phyloP scores from a whole-genome alignment of 2,329 filamentous ascomycete genomes.

The Cytospora mali region DNA sequence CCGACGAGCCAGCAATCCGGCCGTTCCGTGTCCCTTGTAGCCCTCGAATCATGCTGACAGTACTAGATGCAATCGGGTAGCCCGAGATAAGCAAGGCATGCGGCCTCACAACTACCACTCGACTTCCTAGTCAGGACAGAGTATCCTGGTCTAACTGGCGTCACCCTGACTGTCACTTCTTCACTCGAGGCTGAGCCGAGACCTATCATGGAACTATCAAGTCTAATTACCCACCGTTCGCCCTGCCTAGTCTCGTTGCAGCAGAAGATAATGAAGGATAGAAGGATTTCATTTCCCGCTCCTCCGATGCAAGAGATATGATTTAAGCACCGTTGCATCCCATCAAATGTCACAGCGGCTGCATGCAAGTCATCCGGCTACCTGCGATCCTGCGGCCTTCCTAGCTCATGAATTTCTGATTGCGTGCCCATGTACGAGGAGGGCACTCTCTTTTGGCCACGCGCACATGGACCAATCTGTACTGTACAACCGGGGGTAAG shows the following conservation, averaged over 20 bases:
- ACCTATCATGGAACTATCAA: not conserved
- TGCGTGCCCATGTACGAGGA: not conserved
- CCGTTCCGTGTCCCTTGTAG: not conserved
- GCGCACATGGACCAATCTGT: not conserved
- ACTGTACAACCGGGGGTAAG: not conserved
- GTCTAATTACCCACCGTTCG: not conserved
- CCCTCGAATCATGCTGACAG: not conserved
- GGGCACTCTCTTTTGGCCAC: not conserved
- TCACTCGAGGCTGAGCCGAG: not conserved
- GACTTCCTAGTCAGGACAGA: not conserved
- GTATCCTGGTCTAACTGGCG: no score
- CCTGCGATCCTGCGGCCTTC: conserved; percentile 6
- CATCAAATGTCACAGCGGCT: not conserved
- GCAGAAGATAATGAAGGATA: not conserved
- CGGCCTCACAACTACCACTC: not conserved
- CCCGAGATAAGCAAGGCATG: not conserved
- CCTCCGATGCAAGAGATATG: not conserved
- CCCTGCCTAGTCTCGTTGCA: not conserved
- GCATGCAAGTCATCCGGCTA: conserved; percentile 21
- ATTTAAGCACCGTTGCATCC: not conserved
- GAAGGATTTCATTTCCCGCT: not conserved
- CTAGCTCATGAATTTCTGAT: no score
- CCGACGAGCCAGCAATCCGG: not conserved
- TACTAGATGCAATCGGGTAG: not conserved
- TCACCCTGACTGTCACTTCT: not conserved